Evolutionary conservation across 1,284 basidiomycete genomes (phyloP).

Genomic region (Hemileia vastatrix): DNA sequence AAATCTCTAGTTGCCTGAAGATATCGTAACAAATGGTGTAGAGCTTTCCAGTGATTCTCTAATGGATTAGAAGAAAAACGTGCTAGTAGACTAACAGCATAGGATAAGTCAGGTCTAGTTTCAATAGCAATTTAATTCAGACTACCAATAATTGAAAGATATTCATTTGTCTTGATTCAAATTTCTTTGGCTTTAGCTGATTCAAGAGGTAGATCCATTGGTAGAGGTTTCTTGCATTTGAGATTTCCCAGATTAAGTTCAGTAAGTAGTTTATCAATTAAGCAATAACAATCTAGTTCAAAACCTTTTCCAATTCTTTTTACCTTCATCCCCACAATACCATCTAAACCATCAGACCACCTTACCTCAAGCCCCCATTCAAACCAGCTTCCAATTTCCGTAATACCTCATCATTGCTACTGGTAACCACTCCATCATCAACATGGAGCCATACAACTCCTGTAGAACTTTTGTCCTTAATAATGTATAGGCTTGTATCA

Average conservation of each 20-base stretch:
- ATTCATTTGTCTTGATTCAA: no score
- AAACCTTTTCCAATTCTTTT: neutral
- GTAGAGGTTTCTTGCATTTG: no score
- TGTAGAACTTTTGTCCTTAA: no score
- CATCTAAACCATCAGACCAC: neutral
- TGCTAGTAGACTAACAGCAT: constrained; percentile 1
- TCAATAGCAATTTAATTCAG: neutral
- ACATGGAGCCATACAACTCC: constrained; percentile 4
- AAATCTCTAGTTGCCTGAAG: neutral
- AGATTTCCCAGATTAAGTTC: no score
- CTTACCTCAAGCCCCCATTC: neutral
- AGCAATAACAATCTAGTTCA: neutral
- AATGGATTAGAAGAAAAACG: neutral
- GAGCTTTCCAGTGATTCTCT: neutral
- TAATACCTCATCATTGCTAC: neutral
- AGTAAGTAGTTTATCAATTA: neutral
- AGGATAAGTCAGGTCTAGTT: constrained; percentile 6
- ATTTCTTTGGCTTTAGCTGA: no score
- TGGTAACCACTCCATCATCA: constrained; percentile 1
- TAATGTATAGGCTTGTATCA: neutral
- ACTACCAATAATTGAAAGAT: neutral
- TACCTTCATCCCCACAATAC: neutral
- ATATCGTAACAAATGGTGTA: neutral
- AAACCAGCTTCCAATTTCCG: neutral
- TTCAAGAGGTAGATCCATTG: no score